A percentile compares a stretch with the other conserved stretches of the same genome.
Evolutionary conservation across 83 land plant genomes (phyloP).

Genomic region (Diphasiastrum complanatum): DNA sequence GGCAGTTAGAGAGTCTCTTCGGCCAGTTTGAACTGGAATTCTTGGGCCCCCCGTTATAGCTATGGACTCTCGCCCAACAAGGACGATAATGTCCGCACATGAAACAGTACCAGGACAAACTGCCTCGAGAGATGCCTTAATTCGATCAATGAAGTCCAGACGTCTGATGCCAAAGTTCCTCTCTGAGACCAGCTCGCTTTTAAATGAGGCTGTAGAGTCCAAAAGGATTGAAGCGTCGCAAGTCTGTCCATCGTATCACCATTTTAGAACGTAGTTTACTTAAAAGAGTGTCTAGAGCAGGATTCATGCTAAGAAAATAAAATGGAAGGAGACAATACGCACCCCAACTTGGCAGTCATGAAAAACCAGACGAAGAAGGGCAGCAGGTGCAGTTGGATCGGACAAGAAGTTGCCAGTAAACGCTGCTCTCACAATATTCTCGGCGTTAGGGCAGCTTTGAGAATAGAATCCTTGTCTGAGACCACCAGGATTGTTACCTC

Average conservation of each 20-base stretch:
- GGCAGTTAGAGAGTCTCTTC: constrained; percentile 30
- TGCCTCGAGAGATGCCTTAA: constrained; percentile 41
- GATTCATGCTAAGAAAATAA: neutral
- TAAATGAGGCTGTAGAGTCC: constrained; percentile 8
- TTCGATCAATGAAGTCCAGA: constrained; percentile 34
- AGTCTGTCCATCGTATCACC: constrained; percentile 38
- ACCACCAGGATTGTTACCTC: too few species aligned
- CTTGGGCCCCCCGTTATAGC: constrained; percentile 42
- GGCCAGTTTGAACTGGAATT: constrained; percentile 35
- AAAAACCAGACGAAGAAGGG: constrained; percentile 22
- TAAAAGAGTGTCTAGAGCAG: neutral
- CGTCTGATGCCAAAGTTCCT: constrained; percentile 44
- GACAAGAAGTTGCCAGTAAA: too few species aligned
- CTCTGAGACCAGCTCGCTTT: constrained; percentile 31
- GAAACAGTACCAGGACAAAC: constrained; percentile 52
- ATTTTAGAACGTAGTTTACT: too few species aligned
- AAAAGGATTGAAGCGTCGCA: constrained; percentile 67
- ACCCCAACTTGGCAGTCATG: constrained; percentile 25
- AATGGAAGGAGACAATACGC: neutral
- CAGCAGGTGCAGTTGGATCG: constrained; percentile 17
- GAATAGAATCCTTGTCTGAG: too few species aligned
- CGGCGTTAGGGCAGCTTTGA: too few species aligned
- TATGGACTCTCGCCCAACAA: constrained; percentile 44
- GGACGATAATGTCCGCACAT: constrained; percentile 46
- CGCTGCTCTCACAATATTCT: too few species aligned